Evolutionary conservation across 1,139 yeast genomes (phyloP), one percentile per base, ranked within the genome.

Genomic region (Petasospora fabianii): DNA sequence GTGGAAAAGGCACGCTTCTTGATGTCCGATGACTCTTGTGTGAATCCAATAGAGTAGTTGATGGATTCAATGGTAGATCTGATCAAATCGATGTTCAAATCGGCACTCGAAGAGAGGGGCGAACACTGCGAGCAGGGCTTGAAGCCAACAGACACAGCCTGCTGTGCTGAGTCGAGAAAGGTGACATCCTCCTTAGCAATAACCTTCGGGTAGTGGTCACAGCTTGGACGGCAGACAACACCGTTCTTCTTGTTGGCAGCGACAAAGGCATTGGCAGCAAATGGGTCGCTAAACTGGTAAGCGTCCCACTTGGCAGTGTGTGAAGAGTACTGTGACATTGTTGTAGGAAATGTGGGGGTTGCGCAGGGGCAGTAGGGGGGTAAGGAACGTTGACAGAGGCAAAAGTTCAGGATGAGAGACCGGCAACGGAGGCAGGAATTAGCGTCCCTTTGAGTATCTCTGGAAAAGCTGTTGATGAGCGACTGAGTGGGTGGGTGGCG

Each of bases 241-340:
- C 65, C 64, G 28, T 59, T 58, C 24, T 62, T 53, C 46, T 64
- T 66, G 56, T 75, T 72, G 53, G 77, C 71, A 18, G 77, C 80
- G 35, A 60, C 58, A 50, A 79, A 80, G 17, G 75, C 61, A 20
- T 73, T 75, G 2, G 80, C 73, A 10, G 85, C 81, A 52, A 77
- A 78, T 1, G 86, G 86, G 55, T 80, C 86, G 44, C 74, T 68
- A 55, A 77, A 77, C 53, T 77, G 82, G 56, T 76, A 79, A 2
- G 85, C 85, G 44, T 72, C 76, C 83, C 83, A 77, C 51, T 69
- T 77, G 32, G 42, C 33, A 12, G 35, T 24, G 8, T 31, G 32
- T 9, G 39, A 9, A 5, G 17, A n/a, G 39, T 44, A 41, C 8
- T 35, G 28, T 15, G 33, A 28, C 38, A 32, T 32, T 26, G 26